Percentiles rank a stretch among this genome's conserved stretches.
Evolutionary conservation across 805 yeast genomes (phyloP).

Genomic region (Barnettozyma salicaria): DNA sequence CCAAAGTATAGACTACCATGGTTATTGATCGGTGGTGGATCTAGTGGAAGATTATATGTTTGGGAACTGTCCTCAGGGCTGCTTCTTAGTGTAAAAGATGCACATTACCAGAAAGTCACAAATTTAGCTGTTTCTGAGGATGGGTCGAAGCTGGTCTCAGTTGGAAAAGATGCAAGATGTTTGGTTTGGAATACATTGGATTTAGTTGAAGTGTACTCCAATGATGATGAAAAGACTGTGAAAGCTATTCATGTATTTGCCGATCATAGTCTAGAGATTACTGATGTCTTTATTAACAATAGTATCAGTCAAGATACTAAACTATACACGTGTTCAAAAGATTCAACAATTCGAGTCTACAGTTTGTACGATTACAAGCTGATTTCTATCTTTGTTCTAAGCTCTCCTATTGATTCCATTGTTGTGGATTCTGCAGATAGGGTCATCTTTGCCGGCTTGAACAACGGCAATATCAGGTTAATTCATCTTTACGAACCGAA

Average conservation of each 20-base stretch:
- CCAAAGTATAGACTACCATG: conserved; percentile 50
- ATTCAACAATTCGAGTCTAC: conserved; percentile 70
- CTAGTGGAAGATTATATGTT: conserved; percentile 68
- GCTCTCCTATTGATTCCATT: conserved; percentile 49
- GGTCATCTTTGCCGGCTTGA: conserved; percentile 61
- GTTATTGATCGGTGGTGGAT: conserved; percentile 67
- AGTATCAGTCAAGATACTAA: conserved; percentile 55
- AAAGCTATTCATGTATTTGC: conserved; percentile 56
- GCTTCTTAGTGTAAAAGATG: conserved; percentile 63
- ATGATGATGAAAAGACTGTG: conserved; percentile 29
- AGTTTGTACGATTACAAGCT: conserved; percentile 40
- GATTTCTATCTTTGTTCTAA: conserved; percentile 67
- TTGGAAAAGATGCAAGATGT: conserved; percentile 78
- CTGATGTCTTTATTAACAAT: conserved; percentile 39
- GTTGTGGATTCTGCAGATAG: conserved; percentile 77
- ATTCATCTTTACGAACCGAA: conserved; percentile 44
- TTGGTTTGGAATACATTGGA: conserved; percentile 69
- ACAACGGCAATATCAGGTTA: conserved; percentile 53
- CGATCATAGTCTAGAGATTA: conserved; percentile 48
- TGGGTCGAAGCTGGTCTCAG: conserved; percentile 61
- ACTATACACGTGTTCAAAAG: conserved; percentile 64
- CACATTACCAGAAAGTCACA: conserved; percentile 76
- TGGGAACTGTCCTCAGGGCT: conserved; percentile 85
- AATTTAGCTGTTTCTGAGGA: conserved; percentile 54
- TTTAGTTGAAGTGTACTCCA: conserved; percentile 35